Evolutionary conservation across 2,329 filamentous ascomycete genomes (phyloP), one percentile per base, ranked within the genome.

Genomic region (Curvularia eragrostidis): DNA sequence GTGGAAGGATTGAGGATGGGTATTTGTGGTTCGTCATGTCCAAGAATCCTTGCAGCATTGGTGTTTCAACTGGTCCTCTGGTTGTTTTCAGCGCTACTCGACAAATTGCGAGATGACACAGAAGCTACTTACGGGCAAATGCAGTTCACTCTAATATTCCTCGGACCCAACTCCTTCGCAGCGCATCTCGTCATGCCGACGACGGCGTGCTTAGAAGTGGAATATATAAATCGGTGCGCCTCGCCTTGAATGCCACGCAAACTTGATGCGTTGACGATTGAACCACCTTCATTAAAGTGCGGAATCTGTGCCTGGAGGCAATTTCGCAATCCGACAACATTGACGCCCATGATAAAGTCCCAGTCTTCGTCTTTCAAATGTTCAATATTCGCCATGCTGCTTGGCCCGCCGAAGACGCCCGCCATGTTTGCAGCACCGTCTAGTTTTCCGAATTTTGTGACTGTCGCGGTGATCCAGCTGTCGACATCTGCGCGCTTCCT

Each of bases 311-410:
- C n/a, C n/a, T n/a, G n/a, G n/a, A n/a, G n/a, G n/a, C n/a, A n/a
- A n/a, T n/a, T n/a, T n/a, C n/a, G n/a, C n/a, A n/a, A n/a, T n/a
- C n/a, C n/a, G n/a, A n/a, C n/a, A n/a, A n/a, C n/a, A n/a, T n/a
- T n/a, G n/a, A n/a, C n/a, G n/a, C n/a, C n/a, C n/a, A n/a, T n/a
- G n/a, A n/a, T n/a, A n/a, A n/a, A n/a, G n/a, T n/a, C n/a, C n/a
- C n/a, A n/a, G n/a, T n/a, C n/a, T n/a, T n/a, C 78, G 69, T 80
- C 81, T 58, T 79, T 77, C 2, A 81, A 67, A 5, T 84, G 84
- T 36, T 83, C 81, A 32, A 83, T 82, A 43, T 82, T 85, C 24
- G 82, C 7, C 24, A 26, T 26, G 24, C 24, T 26, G 7, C 63
- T 63, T 18, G 68, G 65, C 15, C 59, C 24, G 24, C 75, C 74